Conservation (phyloP, 352 stramenopile genomes). For the Globisporangium uncinulatum region DNA sequence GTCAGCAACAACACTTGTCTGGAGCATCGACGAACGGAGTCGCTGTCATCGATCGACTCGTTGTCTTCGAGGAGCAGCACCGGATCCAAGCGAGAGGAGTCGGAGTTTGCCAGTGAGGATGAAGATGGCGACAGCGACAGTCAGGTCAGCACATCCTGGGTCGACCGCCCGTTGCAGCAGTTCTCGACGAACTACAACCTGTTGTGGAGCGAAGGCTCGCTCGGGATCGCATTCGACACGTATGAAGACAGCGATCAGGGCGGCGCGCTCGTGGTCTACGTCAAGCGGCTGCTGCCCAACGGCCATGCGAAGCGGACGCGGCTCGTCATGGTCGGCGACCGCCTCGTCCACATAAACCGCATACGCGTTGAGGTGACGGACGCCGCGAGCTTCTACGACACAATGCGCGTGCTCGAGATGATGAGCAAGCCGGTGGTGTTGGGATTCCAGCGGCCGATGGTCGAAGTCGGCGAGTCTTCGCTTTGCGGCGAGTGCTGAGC, state of each 20-base stretch:
- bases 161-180: conserved; percentile 2
- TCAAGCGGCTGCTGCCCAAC: conserved; percentile 26
- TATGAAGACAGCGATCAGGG: conserved; percentile 27
- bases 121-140: conserved; percentile 11
- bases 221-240: conserved; percentile 39
- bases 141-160: background rate
- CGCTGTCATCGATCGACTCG: conserved; percentile 6
- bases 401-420: conserved; percentile 26
- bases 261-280: conserved; percentile 31
- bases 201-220: conserved; percentile 27
- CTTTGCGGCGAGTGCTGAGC: background rate
- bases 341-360: conserved; percentile 34
- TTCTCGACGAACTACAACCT: conserved; percentile 27
- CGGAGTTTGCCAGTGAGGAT: background rate
- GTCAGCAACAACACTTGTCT: background rate
- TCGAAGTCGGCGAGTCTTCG: conserved; percentile 16
- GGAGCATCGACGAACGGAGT: conserved; percentile 8
- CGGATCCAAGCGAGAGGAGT: background rate
- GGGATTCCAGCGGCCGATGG: conserved; percentile 31
- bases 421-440: conserved; percentile 28
- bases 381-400: conserved; percentile 28
- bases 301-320: conserved; percentile 27
- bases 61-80: background rate
- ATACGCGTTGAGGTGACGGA: conserved; percentile 18
- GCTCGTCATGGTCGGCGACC: conserved; percentile 32